phyloP scores from a whole-genome alignment of 1,284 basidiomycete genomes.

The Ustilago bromivora region DNA sequence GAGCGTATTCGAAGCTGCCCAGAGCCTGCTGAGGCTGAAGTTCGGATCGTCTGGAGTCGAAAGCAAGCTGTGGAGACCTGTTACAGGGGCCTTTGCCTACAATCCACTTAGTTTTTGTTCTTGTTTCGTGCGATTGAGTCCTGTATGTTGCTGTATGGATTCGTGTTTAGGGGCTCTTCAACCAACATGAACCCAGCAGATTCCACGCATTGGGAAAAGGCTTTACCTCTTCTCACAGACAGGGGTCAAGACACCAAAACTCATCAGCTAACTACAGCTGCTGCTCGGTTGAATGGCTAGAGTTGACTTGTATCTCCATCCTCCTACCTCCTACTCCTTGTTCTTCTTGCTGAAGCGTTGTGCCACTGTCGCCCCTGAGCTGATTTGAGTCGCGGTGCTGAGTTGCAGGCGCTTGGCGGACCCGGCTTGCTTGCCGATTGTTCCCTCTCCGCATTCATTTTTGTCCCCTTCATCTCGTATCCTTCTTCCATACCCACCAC shows the following conservation, averaged over 20 bases:
- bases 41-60: background rate
- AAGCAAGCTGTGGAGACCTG: background rate
- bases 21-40: background rate
- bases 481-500: conserved; percentile 11
- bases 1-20: background rate
- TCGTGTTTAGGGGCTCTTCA: conserved; percentile 32
- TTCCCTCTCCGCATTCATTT: conserved; percentile 4
- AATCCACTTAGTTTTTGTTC: background rate
- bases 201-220: conserved; percentile 4
- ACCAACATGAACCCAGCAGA: conserved; percentile 48
- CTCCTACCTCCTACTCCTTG: background rate
- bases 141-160: conserved; percentile 13
- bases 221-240: background rate
- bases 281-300: conserved; percentile 3
- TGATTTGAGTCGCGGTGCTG: conserved; percentile 5
- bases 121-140: background rate
- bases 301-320: conserved; percentile 6
- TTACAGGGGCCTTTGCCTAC: background rate
- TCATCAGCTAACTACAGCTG: background rate
- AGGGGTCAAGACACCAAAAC: conserved; percentile 15
- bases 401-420: background rate
- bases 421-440: background rate
- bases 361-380: conserved; percentile 9
- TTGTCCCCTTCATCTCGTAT: conserved; percentile 6
- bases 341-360: background rate